Evolutionary conservation across 768 basidiomycete species (phyloP), one percentile per base, ranked within the genome.

Genomic region (Boletus tomentosulus): DNA sequence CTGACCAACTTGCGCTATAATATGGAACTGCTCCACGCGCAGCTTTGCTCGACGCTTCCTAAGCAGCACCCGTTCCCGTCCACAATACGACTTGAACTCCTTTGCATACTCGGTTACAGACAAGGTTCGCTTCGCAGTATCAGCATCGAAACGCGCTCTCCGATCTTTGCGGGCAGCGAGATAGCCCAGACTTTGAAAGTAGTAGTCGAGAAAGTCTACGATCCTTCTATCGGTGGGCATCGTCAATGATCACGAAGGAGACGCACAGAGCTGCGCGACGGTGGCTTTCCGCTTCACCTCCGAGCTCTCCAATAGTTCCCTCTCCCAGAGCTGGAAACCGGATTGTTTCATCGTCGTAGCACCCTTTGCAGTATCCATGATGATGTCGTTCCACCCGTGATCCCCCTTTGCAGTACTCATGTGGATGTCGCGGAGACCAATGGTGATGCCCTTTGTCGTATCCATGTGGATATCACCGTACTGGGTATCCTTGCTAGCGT

Each of bases 1-100:
- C 73, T 99, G 97, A 1, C 97, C 97, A 46, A 99, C 93, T 71
- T 99, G 97, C 1, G 94, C 93, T 59, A 99, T 95, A 69, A 99
- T 96, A 65, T 97, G 92, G 72, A 99, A 99, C 65, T 96, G 91
- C 46, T 98, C 92, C 25, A 99, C 84, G 55, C 85, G 83, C 41
- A 98, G 79, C 67, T 97, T 99, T 11, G 95, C 86, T 35, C 97
- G 80, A n/a, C 97, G 81, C 57, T 89, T 86, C 50, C 97, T 80
- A n/a, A 99, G 78, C 8, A 97, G 68, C 5, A 95, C 95, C 13
- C 96, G 87, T 71, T 99, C 97, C 25, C 94, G 83, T 2, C 94
- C 95, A 57, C 86, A 87, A 72, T 99, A 98, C 0, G 91, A 92
- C 66, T 86, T 88, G 77, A 92, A 89, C 68, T 98, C 97, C 57